Base-by-base conservation (phyloP, 2,329 filamentous ascomycete genomes). In the Colletotrichum liaoningense region DNA sequence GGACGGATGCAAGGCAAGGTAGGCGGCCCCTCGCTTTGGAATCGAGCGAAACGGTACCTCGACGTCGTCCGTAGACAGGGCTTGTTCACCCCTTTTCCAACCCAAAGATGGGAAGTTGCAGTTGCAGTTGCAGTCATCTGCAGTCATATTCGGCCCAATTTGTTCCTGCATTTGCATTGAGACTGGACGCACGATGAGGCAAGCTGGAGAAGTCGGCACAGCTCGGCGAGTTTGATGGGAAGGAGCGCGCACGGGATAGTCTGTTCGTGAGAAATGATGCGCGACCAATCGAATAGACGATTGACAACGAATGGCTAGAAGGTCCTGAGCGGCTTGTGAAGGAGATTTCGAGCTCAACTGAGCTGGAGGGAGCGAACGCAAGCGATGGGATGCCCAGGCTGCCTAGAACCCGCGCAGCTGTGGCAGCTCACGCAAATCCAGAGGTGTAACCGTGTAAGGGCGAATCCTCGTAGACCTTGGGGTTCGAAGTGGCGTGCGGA, bases 251-350 rank as follows among this genome's bases (percentile, higher is more conserved):
- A 68, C 57, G 65, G 65, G 52, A 24, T 16, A 68, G 69, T 22
- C 69, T 33, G 69, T 69, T 66, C 65, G 42, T 55, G 26, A 42
- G 35, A 46, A 60, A 64, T 49, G 67, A 73, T 42, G 66, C 49
- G 49, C 35, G 57, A 26, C 65, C 57, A 71, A 62, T 52, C 35
- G 49, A 66, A 38, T 8, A 58, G 67, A 56, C 56, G 56, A 62
- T 46, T 35, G 49, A 33, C 42, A 9, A 49, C 30, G 14, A 57
- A 52, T 55, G 57, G 57, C 28, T 24, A 26, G 30, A 28, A 63
- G 19, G 59, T 60, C 59, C 63, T 26, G 46, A 63, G 22, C 28
- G 56, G 24, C 46, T 35, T 28, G 63, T 16, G 16, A 65, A 28
- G 46, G 22, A 56, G 54, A 65, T 56, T 65, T 22, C 28, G 8